Percentiles rank a stretch among this genome's conserved stretches.
Conservation (phyloP, 371 early-diverging fungal species). For the Apophysomyces sp. region DNA sequence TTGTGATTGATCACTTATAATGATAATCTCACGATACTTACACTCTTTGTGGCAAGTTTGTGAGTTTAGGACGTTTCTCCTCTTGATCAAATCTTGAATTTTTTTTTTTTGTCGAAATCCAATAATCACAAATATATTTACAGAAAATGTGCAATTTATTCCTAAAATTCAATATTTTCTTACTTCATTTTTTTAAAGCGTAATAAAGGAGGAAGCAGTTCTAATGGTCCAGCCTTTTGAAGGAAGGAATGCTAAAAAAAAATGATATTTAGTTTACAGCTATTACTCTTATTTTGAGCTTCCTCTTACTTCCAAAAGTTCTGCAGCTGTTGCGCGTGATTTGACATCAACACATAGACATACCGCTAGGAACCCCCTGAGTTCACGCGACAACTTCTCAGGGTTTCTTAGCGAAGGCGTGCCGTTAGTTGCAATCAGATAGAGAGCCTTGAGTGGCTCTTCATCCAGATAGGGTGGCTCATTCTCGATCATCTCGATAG, state of each 20-base stretch:
- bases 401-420: conserved; percentile 91
- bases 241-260: conserved; percentile 36
- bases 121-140: neutral
- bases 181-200: conserved; percentile 7
- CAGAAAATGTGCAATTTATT: neutral
- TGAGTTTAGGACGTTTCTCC: too few relatives aligned
- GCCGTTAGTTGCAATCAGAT: conserved; percentile 95
- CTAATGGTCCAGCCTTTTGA: conserved; percentile 37
- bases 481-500: conserved; percentile 97
- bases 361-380: conserved; percentile 83
- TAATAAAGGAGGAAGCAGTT: conserved; percentile 21
- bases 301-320: conserved; percentile 63
- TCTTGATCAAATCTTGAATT: too few relatives aligned
- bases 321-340: conserved; percentile 80
- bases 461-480: conserved; percentile 97
- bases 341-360: conserved; percentile 91
- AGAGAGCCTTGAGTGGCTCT: conserved; percentile 91
- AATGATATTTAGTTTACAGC: neutral
- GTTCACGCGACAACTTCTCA: conserved; percentile 68
- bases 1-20: too few relatives aligned
- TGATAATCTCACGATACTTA: too few relatives aligned
- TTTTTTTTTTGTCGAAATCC: neutral
- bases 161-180: neutral
- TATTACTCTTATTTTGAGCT: neutral
- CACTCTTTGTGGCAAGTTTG: too few relatives aligned